These are phyloP conservation scores for Metarhizium sp. DNA, from an alignment of 2,329 filamentous ascomycete genomes.

Conservation along the genomic window DNA sequence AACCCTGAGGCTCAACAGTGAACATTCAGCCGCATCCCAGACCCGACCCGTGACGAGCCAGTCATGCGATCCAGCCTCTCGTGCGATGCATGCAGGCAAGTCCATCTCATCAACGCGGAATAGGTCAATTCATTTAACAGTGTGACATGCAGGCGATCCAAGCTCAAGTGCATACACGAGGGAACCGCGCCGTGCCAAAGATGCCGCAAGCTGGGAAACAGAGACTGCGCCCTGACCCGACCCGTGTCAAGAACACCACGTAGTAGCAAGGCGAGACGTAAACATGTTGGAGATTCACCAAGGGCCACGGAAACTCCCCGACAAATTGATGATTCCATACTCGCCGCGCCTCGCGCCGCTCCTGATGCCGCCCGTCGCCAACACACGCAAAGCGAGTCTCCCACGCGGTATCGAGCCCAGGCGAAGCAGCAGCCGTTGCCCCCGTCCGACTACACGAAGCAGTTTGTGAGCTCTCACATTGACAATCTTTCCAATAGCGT, in stretches of 20 bases:
- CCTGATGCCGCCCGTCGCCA: background rate
- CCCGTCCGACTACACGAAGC: constrained; percentile 1
- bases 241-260: constrained; percentile 7
- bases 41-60: background rate
- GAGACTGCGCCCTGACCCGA: constrained; percentile 17
- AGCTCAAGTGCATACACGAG: constrained; percentile 24
- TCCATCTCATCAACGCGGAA: background rate
- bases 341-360: background rate
- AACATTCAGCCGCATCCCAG: background rate
- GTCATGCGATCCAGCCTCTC: constrained; percentile 25
- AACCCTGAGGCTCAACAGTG: background rate
- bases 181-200: constrained; percentile 21
- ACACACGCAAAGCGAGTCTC: background rate
- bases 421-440: background rate
- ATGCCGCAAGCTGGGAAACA: constrained; percentile 17
- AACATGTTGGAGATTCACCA: background rate
- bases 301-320: background rate
- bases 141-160: constrained; percentile 19
- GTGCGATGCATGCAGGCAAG: constrained; percentile 24
- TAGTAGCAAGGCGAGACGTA: constrained; percentile 1
- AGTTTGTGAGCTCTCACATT: constrained; percentile 16
- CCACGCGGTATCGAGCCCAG: background rate
- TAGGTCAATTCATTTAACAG: background rate
- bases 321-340: background rate
- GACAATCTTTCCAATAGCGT: constrained; percentile 13